A percentile compares a stretch with the other conserved stretches of the same genome.
Conservation (phyloP, 2,329 filamentous ascomycete genomes). For the Penicillium sp. region DNA sequence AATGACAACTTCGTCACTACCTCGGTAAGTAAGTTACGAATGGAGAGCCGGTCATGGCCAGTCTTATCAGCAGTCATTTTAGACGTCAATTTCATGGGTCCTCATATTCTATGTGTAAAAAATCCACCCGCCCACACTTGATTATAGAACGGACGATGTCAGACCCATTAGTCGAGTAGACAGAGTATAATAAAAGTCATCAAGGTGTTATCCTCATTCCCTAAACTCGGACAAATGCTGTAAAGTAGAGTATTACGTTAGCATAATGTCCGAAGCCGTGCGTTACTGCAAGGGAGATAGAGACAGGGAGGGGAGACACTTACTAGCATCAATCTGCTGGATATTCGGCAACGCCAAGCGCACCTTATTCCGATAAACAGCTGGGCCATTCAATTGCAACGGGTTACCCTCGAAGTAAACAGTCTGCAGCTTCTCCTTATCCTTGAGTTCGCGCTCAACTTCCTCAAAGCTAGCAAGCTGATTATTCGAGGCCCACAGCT, state of each 20-base stretch:
- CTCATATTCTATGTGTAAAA: neutral
- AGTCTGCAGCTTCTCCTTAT: slow-evolving; percentile 77
- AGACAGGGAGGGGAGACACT: slow-evolving; percentile 46
- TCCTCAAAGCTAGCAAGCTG: slow-evolving; percentile 75
- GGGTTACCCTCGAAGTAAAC: slow-evolving; percentile 98
- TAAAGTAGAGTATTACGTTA: slow-evolving; percentile 6
- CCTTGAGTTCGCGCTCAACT: slow-evolving; percentile 69
- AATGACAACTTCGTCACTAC: neutral
- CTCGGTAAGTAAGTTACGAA: neutral
- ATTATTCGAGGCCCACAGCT: slow-evolving; percentile 94
- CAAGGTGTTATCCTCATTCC: neutral
- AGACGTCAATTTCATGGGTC: neutral
- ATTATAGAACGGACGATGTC: neutral
- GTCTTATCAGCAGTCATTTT: neutral
- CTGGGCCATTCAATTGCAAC: slow-evolving; percentile 73
- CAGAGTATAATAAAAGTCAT: slow-evolving; percentile 3
- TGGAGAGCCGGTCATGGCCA: neutral
- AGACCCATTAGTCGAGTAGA: neutral
- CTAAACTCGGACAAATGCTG: slow-evolving; percentile 33
- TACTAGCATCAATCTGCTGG: slow-evolving; percentile 94
- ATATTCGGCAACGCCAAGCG: slow-evolving; percentile 81
- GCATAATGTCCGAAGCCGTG: neutral
- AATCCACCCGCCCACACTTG: neutral
- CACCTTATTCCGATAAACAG: slow-evolving; percentile 91
- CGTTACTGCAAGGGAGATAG: neutral